Conservation (phyloP, 2,329 filamentous ascomycete species). For the Colletotrichum incanum region DNA sequence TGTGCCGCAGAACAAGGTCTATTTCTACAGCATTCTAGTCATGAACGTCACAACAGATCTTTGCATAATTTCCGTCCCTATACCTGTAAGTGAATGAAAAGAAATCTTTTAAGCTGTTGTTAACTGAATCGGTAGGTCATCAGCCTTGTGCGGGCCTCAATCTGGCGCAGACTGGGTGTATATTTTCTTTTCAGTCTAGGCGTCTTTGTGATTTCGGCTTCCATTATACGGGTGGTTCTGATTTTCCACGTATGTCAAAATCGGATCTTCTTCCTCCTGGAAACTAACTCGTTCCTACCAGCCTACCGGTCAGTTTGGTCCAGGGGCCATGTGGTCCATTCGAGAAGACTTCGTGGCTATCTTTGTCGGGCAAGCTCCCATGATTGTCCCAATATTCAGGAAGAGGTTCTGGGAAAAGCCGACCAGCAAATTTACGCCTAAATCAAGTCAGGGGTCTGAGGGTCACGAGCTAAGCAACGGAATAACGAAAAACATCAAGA, state of each 20-base stretch:
- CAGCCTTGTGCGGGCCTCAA: slow-evolving; percentile 48
- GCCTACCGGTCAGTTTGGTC: slow-evolving; percentile 28
- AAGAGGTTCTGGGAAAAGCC: slow-evolving; percentile 47
- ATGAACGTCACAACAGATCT: slow-evolving; percentile 55
- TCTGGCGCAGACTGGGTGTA: slow-evolving; percentile 50
- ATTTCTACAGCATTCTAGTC: slow-evolving; percentile 52
- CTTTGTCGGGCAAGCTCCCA: slow-evolving; percentile 42
- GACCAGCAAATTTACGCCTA: slow-evolving; percentile 15
- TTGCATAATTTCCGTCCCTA: slow-evolving; percentile 54
- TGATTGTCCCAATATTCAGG: slow-evolving; percentile 17
- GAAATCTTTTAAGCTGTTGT: too few relatives aligned
- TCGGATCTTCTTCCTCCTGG: background rate
- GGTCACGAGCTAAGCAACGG: slow-evolving; percentile 39
- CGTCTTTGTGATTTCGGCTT: slow-evolving; percentile 53
- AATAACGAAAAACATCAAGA: slow-evolving; percentile 27
- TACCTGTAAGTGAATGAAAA: slow-evolving; percentile 47
- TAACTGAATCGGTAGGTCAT: slow-evolving; percentile 46
- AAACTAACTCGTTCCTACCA: background rate
- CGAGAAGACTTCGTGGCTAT: slow-evolving; percentile 57
- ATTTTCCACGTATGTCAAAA: slow-evolving; percentile 49
- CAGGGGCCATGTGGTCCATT: slow-evolving; percentile 55
- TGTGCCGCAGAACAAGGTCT: slow-evolving; percentile 51
- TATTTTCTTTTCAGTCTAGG: slow-evolving; percentile 52
- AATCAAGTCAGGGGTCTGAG: slow-evolving; percentile 30
- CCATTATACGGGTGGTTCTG: slow-evolving; percentile 48